phyloP scores from a whole-genome alignment of 352 stramenopile species.

The Peronospora belbahrii region DNA sequence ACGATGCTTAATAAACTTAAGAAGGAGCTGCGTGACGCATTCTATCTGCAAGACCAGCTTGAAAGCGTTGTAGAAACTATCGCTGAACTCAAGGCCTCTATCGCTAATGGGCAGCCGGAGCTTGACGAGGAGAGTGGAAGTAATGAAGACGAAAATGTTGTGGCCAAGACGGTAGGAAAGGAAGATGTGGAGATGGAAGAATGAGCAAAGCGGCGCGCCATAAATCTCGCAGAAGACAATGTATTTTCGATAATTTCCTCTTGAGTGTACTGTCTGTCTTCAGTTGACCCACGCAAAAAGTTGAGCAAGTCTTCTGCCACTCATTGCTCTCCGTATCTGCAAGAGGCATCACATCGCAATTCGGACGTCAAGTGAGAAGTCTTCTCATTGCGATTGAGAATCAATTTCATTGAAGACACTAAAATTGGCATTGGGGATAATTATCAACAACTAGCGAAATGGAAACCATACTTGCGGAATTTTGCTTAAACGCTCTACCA shows the following conservation, averaged over 20 bases:
- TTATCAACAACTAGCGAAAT: conserved; percentile 39
- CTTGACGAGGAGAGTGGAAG: conserved; percentile 51
- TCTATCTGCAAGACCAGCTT: conserved; percentile 72
- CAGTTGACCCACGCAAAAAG: conserved; percentile 28
- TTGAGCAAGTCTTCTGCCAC: conserved; percentile 21
- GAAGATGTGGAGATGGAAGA: conserved; percentile 82
- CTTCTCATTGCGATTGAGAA: too few relatives aligned
- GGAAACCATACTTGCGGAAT: conserved; percentile 42
- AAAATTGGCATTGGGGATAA: conserved; percentile 40
- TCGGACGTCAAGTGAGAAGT: conserved; percentile 53
- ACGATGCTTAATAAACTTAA: conserved; percentile 77
- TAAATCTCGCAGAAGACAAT: conserved; percentile 48
- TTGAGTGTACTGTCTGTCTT: conserved; percentile 14
- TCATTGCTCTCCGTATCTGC: conserved; percentile 42
- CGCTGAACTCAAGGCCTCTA: conserved; percentile 38
- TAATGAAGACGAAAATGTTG: conserved; percentile 26
- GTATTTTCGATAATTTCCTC: conserved; percentile 31
- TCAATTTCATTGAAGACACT: conserved; percentile 57
- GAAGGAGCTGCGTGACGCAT: conserved; percentile 59
- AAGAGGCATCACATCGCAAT: conserved; percentile 43
- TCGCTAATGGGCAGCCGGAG: conserved; percentile 47
- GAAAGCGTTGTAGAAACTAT: conserved; percentile 68
- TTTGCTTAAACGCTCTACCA: too few relatives aligned
- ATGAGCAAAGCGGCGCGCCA: conserved; percentile 31
- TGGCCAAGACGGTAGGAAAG: conserved; percentile 28